Conservation (phyloP, 345 rosid genomes). For the Camelina sativa region DNA sequence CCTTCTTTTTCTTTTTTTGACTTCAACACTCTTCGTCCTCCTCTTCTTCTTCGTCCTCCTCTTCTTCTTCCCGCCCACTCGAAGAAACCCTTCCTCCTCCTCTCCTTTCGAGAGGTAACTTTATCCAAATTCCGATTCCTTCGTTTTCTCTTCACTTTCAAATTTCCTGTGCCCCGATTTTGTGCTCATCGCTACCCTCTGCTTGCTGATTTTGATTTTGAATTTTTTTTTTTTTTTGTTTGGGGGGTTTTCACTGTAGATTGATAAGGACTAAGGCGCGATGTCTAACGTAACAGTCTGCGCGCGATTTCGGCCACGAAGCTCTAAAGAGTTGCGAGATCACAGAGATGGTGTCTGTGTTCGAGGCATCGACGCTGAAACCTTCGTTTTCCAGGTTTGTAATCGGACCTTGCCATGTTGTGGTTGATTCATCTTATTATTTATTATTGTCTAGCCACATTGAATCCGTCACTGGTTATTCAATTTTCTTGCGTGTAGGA, state of each 20-base stretch:
- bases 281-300: slow-evolving; percentile 77
- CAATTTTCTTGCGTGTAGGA: slow-evolving; percentile 46
- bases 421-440: not conserved
- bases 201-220: not conserved
- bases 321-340: slow-evolving; percentile 64
- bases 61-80: slow-evolving; percentile 24
- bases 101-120: not conserved
- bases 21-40: not conserved
- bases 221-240: too few species aligned
- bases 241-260: not conserved
- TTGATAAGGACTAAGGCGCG: not conserved
- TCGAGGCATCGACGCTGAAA: slow-evolving; percentile 56
- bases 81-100: slow-evolving; percentile 10
- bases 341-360: slow-evolving; percentile 56
- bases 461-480: slow-evolving; percentile 3
- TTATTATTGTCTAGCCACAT: not conserved
- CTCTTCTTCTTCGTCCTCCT: not conserved
- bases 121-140: slow-evolving; percentile 8
- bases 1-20: too few species aligned
- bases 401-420: not conserved
- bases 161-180: not conserved
- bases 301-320: slow-evolving; percentile 81
- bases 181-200: not conserved
- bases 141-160: not conserved
- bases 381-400: slow-evolving; percentile 67